Evolutionary conservation across 2,329 filamentous ascomycete genomes (phyloP), one percentile per base, ranked within the genome.

Genomic region (Alternaria viburni): DNA sequence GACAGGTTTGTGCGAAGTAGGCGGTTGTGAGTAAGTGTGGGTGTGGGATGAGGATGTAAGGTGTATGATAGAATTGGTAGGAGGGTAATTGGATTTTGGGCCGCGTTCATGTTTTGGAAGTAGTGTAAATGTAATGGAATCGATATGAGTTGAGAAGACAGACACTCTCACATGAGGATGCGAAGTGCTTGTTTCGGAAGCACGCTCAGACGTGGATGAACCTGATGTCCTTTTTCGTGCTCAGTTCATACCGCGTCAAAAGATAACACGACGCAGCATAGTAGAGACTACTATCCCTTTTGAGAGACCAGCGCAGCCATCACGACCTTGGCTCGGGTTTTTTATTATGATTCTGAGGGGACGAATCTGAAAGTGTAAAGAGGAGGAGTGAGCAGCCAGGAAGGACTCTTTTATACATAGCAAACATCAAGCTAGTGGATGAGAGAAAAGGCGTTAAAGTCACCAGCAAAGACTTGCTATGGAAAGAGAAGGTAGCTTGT

Each of bases 1-100:
- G 49, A 19, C 49, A 52, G 30, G 30, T 9, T 8, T 52, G 49
- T 5, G 30, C 17, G 19, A 52, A 52, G 49, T 52, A 36, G n/a
- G 11, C 6, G 25, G 25, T 5, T 8, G 7, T 25, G 25, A 6
- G 10, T 3, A 5, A 5, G 21, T 3, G 3, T 21, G 21, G 21
- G 21, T 12, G 43, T 19, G 19, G 6, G 4, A 30, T 13, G 25
- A 21, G 21, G n/a, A n/a, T n/a, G n/a, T n/a, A n/a, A n/a, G n/a
- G n/a, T 17, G 17, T 32, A 10, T 51, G 12, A 51, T 23, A 41
- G 15, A n/a, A 3, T 5, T 41, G 0, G 1, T 4, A 3, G 6
- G 13, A 36, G 30, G 15, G 32, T 41, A 41, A 41, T 41, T 9
- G 32, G 32, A 7, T n/a, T 5, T 5, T n/a, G 32, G 15, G 8